Evolutionary conservation across 129 eudicot species (phyloP), one percentile per base, ranked within the genome.

Genomic region (Oenanthe sinensis): DNA sequence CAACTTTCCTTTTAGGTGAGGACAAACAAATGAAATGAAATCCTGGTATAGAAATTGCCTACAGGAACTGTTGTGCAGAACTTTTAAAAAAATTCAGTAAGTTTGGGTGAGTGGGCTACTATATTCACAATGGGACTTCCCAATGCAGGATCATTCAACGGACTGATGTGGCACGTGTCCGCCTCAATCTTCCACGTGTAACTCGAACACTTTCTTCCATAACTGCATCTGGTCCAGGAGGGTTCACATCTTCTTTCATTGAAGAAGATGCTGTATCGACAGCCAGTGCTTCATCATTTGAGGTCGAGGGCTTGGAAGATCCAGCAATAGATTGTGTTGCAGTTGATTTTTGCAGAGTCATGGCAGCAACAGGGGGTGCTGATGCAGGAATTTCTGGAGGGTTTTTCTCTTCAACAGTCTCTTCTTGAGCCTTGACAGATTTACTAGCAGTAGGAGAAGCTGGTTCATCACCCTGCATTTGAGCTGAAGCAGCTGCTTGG

Each of bases 181-280:
- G 91, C 84, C 96, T 88, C 85, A 81, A 85, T 79, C 92, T 93
- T 50, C 87, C 90, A 73, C 92, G 86, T 15, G 98, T 87, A 43
- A 86, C 86, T 47, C 95, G 83, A 74, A 55, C 75, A 36, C 82
- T 78, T 69, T 88, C 98, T 58, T 89, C 98, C 89, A 86, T 72
- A 12, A 82, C 77, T 2, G 80, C 74, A 33, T 93, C 98, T 73
- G 82, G 84, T 12, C 3, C 22, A 30, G 72, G 85, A 24, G 77
- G 77, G 77, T 78, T 82, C 28, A 76, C 58, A 77, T 63, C 79
- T 58, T 79, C 88, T 13, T 49, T 81, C 13, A 67, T 76, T 19
- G 91, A 67, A 76, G 86, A 55, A 15, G 77, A 75, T 2, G 42
- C 60, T 33, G 82, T 43, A 79, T 85, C 90, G 8, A 76, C 80